phyloP scores from a whole-genome alignment of 2,329 filamentous ascomycete genomes.

The Dactylonectria macrodidyma region DNA sequence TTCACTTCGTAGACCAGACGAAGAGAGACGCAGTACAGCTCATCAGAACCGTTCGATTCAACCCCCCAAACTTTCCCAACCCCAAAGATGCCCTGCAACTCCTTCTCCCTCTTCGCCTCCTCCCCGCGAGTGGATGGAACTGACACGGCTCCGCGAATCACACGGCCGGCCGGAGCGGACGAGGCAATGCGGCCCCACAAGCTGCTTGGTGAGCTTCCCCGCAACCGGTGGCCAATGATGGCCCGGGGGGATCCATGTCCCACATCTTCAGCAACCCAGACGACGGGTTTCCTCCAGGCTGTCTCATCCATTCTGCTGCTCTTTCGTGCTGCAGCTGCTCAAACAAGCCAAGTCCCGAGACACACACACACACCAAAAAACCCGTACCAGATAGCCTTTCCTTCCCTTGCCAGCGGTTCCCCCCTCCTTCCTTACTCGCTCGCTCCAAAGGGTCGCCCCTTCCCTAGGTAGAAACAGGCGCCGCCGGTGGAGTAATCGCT shows the following conservation, averaged over 20 bases:
- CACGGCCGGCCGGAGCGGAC: constrained; percentile 36
- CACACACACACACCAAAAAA: not conserved
- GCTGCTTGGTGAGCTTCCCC: constrained; percentile 42
- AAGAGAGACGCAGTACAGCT: not conserved
- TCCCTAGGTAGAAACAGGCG: not conserved
- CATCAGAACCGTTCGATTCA: no score
- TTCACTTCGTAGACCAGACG: constrained; percentile 13
- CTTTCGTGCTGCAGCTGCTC: not conserved
- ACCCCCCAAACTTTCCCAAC: no score
- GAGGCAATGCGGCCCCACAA: constrained; percentile 37
- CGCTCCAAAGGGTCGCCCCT: constrained; percentile 17
- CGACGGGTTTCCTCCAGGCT: not conserved
- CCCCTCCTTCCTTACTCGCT: not conserved
- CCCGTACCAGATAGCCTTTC: not conserved
- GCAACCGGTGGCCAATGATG: constrained; percentile 45
- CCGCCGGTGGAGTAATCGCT: constrained; percentile 25
- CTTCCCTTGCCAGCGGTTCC: not conserved
- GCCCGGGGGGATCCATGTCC: not conserved
- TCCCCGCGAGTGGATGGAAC: constrained; percentile 40
- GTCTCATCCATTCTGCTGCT: not conserved
- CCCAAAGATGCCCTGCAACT: no score
- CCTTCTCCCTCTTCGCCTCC: constrained; percentile 20
- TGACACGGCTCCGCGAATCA: constrained; percentile 45
- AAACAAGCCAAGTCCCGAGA: constrained; percentile 9
- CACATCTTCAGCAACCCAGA: not conserved